These are phyloP conservation scores for Camellia lanceoleosa DNA, from an alignment of 148 eudicot species.

Conservation along the genomic window DNA sequence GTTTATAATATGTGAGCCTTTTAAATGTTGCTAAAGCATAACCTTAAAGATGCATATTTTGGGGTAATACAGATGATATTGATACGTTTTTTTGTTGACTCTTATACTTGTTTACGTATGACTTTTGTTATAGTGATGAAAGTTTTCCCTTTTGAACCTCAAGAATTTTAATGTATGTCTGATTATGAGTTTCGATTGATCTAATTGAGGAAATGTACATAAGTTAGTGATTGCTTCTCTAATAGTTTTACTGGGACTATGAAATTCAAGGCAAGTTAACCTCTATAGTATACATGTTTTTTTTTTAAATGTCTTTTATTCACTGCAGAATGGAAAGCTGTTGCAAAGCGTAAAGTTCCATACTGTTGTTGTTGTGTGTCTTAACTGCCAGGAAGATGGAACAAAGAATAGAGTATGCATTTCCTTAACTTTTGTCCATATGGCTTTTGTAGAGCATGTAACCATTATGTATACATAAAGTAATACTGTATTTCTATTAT, in stretches of 20 bases:
- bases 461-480: not conserved
- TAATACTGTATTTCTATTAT: not conserved
- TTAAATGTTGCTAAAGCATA: not conserved
- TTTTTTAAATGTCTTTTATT: conserved; percentile 1
- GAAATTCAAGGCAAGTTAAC: not conserved
- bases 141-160: not conserved
- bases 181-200: not conserved
- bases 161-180: not conserved
- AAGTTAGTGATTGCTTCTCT: not conserved
- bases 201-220: not conserved
- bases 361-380: conserved; percentile 69
- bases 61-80: not conserved
- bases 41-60: not conserved
- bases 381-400: conserved; percentile 86
- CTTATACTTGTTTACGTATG: not conserved
- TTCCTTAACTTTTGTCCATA: not conserved
- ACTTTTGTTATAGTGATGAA: not conserved
- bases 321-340: conserved; percentile 78
- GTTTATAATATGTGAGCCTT: not conserved
- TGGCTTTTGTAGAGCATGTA: not conserved
- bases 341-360: conserved; percentile 76
- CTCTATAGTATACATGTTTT: not conserved
- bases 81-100: not conserved
- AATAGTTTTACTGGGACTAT: not conserved
- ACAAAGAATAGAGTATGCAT: conserved; percentile 38